Conservation (phyloP, 2,329 filamentous ascomycete genomes). For the Akanthomyces muscarius region DNA sequence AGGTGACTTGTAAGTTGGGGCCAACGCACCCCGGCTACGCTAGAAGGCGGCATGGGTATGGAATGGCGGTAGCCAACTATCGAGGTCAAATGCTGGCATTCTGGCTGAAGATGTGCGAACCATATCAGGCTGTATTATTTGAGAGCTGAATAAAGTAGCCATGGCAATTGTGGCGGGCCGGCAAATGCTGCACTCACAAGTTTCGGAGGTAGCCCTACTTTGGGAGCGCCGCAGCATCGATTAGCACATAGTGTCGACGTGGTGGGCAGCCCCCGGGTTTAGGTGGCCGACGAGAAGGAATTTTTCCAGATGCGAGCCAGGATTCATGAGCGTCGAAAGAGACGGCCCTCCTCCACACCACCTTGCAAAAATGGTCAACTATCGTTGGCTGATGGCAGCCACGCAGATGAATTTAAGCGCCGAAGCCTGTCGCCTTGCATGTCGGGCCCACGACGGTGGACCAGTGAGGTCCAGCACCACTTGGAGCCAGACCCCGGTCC, state of each 20-base stretch:
- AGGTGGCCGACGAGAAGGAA: not conserved
- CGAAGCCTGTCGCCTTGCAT: slow-evolving; percentile 48
- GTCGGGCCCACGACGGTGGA: slow-evolving; percentile 37
- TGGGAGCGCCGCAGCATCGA: not conserved
- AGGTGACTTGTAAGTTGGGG: slow-evolving; percentile 3
- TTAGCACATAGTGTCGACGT: not conserved
- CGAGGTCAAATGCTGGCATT: not conserved
- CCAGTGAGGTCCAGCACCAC: not conserved
- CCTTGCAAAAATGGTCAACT: slow-evolving; percentile 2
- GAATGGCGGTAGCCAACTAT: not conserved
- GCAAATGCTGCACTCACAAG: not conserved
- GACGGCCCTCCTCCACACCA: not conserved
- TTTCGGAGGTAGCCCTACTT: not conserved
- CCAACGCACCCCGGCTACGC: not conserved
- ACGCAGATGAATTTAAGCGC: slow-evolving; percentile 50
- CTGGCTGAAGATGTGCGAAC: not conserved
- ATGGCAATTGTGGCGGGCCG: not conserved
- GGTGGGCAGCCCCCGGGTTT: not conserved
- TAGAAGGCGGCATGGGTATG: slow-evolving; percentile 6
- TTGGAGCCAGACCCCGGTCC: not conserved
- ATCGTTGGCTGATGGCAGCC: slow-evolving; percentile 37
- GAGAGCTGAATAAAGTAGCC: not conserved
- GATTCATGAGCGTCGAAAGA: not conserved
- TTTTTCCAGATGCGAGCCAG: not conserved
- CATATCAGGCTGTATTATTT: not conserved